Evolutionary conservation across 2,329 filamentous ascomycete genomes (phyloP), one percentile per base, ranked within the genome.

Genomic region (Parafenestella ontariensis): DNA sequence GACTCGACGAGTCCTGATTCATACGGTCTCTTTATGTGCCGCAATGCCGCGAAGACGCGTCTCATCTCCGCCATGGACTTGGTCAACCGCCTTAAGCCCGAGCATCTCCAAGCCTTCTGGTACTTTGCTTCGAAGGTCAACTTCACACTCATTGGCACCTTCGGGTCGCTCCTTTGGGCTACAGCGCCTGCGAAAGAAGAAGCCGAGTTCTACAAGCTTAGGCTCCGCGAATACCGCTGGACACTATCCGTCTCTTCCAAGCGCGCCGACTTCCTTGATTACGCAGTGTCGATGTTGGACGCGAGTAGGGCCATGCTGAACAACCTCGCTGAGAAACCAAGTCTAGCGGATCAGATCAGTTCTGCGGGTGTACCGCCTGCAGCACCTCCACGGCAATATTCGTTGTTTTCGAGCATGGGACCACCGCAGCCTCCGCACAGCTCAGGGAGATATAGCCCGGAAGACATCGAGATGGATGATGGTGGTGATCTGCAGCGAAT

Each of bases 51-150:
- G 48, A 97, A 97, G 75, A 96, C 94, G 0, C 89, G 94, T 5
- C 84, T 98, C 29, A 96, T 97, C 70, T 96, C 91, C 20, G 92
- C 93, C 60, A 96, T 98, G 90, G 94, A 98, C 74, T 96, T 97
- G 76, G 92, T 96, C 66, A 97, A 97, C 77, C 89, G 94, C 0
- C 85, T 98, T 28, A 92, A 90, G 40, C 91, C 92, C 0, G 86
- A 88, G 31, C 93, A 98, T 68, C 83, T 97, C 26, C 87, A 89
- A n/a, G 86, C 91, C 0, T 97, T 97, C 77, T 98, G 94, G 94
- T 93, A 90, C 72, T 94, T 93, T 71, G 88, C 90, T 1, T 91
- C 89, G 36, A 91, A 92, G 68, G 90, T 90, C 33, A 96, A 96
- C 76, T 97, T 98, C 77, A 93, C 94, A 0, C 83, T 98, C 10